Evolutionary conservation across 352 stramenopile genomes (phyloP), one percentile per base, ranked within the genome.

Genomic region (Pythium folliculosum): DNA sequence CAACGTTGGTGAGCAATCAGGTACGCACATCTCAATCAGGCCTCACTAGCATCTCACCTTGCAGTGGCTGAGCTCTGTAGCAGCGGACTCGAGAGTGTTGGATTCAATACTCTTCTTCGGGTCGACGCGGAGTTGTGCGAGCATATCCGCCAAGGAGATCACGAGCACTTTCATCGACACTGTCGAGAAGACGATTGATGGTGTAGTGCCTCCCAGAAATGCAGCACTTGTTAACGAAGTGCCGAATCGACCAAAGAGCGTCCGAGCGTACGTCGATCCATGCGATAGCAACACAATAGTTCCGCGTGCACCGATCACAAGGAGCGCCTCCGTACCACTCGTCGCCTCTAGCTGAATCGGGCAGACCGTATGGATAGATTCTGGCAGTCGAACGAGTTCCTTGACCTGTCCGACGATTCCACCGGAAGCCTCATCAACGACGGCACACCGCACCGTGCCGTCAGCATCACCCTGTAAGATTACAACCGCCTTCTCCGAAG

Each of bases 381-480:
- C 68, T n/a, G 30, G 17, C 1, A 75, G 38, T 5, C 35, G 62
- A 8, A 58, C 14, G 8, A 75, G 45, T 56, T 68, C 59, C 13
- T 25, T 30, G 1, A 43, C 52, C 3, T 12, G 23, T 3, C 48
- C 6, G 37, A 61, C 38, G 25, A 27, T 6, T n/a, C 44, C 16
- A 4, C 37, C 13, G 3, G 13, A 21, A 3, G 30, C 12, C 7
- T 2, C 17, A 23, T 38, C 35, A 19, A 53, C 35, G 22, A 64
- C 63, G 1, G 62, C 73, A 64, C 77, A 87, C 3, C 84, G 77
- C 5, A 89, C 69, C 22, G 22, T 66, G 0, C 82, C 84, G 55
- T 92, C 84, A 0, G 69, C 23, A 59, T 92, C 84, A 21, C 84
- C 84, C 63, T 90, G 82, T 10, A 92, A n/a, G 22, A 90, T 65